phyloP scores from a whole-genome alignment of 2,329 filamentous ascomycete genomes.

The Daldinia eschscholtzii region DNA sequence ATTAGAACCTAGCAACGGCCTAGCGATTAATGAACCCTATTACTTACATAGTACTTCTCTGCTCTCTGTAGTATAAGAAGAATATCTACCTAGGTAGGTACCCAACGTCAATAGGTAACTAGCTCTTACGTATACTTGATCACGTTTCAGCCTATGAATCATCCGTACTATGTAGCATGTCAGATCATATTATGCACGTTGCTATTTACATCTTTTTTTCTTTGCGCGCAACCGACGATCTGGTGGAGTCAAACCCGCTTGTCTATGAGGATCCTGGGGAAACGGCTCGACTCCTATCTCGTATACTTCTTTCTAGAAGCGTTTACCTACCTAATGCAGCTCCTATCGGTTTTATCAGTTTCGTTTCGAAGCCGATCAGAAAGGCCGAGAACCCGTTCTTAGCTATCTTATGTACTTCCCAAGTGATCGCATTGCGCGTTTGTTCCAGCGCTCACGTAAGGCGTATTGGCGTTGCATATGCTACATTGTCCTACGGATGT shows the following conservation, averaged over 20 bases:
- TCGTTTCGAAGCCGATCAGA: slow-evolving; percentile 12
- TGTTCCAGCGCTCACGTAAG: slow-evolving; percentile 39
- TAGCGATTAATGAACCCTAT: background rate
- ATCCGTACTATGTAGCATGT: slow-evolving; percentile 19
- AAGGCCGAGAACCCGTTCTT: slow-evolving; percentile 7
- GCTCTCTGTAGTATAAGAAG: background rate
- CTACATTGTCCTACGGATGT: slow-evolving; percentile 14
- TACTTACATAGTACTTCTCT: background rate
- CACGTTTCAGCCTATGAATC: slow-evolving; percentile 26
- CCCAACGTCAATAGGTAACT: no score
- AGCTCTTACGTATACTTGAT: slow-evolving; percentile 10
- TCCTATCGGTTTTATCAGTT: slow-evolving; percentile 15
- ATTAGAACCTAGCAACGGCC: background rate
- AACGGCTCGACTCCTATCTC: slow-evolving; percentile 24
- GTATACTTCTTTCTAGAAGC: slow-evolving; percentile 42
- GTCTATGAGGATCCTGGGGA: slow-evolving; percentile 15
- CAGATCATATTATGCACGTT: slow-evolving; percentile 36
- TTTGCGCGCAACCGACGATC: slow-evolving; percentile 29
- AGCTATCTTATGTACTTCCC: background rate
- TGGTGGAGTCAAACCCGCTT: slow-evolving; percentile 24
- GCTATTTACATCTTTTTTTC: slow-evolving; percentile 26
- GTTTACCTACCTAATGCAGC: slow-evolving; percentile 21
- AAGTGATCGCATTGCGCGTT: slow-evolving; percentile 19
- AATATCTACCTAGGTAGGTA: background rate
- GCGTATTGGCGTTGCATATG: slow-evolving; percentile 8